phyloP scores from a whole-genome alignment of 768 basidiomycete species.

The Hypholoma fasciculare region DNA sequence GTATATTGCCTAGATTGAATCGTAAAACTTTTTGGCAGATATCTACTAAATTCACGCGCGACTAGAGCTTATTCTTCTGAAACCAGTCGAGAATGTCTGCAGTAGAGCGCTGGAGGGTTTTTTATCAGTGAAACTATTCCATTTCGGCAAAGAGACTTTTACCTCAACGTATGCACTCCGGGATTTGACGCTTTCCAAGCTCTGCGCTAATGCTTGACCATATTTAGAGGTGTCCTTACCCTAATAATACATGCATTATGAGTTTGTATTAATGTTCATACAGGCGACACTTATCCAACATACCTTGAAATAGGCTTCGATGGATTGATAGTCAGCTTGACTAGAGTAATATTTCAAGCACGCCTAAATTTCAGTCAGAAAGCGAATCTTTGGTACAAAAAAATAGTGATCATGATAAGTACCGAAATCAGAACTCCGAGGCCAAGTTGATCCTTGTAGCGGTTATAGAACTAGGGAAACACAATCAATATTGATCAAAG shows the following conservation, averaged over 20 bases:
- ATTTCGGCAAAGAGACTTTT: background rate
- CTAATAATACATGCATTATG: background rate
- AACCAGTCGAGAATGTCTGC: background rate
- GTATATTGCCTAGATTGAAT: no score
- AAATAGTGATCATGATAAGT: background rate
- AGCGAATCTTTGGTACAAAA: background rate
- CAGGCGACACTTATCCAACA: background rate
- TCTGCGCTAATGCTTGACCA: background rate
- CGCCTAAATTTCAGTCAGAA: background rate
- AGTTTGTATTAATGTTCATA: background rate
- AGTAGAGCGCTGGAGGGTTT: background rate
- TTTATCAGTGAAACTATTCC: background rate
- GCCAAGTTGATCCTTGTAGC: background rate
- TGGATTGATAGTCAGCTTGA: background rate
- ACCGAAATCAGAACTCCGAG: background rate
- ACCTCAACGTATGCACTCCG: background rate
- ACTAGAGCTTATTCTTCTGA: background rate
- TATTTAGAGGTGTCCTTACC: background rate
- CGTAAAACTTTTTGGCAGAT: background rate
- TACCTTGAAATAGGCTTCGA: background rate
- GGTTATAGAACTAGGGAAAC: background rate
- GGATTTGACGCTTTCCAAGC: background rate
- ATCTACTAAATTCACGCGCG: background rate
- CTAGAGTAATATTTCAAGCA: background rate
- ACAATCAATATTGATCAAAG: background rate